Conservation (phyloP, 2,329 filamentous ascomycete species). For the Pseudogymnoascus sp. region DNA sequence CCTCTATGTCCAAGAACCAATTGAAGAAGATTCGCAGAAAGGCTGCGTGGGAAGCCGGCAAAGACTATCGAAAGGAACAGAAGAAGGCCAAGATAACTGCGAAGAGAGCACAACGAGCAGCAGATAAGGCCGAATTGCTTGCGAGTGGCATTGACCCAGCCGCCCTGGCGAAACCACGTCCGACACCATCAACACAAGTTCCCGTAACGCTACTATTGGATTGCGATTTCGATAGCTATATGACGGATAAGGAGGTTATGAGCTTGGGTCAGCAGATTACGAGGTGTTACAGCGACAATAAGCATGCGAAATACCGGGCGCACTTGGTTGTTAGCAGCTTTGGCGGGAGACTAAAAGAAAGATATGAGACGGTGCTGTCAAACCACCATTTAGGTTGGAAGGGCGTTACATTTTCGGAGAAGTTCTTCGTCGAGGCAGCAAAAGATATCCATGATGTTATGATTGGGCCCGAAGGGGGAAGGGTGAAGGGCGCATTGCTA, state of each 20-base stretch:
- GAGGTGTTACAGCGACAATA: constrained; percentile 83
- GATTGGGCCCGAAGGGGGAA: constrained; percentile 49
- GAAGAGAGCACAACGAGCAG: constrained; percentile 44
- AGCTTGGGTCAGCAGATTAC: constrained; percentile 81
- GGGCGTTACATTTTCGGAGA: constrained; percentile 64
- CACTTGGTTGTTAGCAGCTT: constrained; percentile 77
- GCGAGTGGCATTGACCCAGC: constrained; percentile 30
- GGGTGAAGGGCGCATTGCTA: constrained; percentile 45
- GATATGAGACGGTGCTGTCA: constrained; percentile 70
- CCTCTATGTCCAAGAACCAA: constrained; percentile 73
- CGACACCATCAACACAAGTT: constrained; percentile 44
- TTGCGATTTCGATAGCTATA: constrained; percentile 85
- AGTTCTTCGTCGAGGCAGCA: constrained; percentile 67
- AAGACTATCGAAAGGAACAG: constrained; percentile 49
- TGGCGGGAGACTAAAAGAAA: constrained; percentile 64
- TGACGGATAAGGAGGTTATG: constrained; percentile 79
- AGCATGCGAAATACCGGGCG: constrained; percentile 56
- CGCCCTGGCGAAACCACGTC: constrained; percentile 22
- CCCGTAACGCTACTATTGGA: constrained; percentile 81
- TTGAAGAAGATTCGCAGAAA: constrained; percentile 70
- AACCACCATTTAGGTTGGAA: constrained; percentile 75
- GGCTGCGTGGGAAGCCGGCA: constrained; percentile 69
- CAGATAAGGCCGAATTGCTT: constrained; percentile 41
- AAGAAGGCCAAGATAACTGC: constrained; percentile 49
- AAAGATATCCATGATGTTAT: constrained; percentile 62